Conservation (phyloP, 2,329 filamentous ascomycete genomes). For the Fusarium phyllophilum region DNA sequence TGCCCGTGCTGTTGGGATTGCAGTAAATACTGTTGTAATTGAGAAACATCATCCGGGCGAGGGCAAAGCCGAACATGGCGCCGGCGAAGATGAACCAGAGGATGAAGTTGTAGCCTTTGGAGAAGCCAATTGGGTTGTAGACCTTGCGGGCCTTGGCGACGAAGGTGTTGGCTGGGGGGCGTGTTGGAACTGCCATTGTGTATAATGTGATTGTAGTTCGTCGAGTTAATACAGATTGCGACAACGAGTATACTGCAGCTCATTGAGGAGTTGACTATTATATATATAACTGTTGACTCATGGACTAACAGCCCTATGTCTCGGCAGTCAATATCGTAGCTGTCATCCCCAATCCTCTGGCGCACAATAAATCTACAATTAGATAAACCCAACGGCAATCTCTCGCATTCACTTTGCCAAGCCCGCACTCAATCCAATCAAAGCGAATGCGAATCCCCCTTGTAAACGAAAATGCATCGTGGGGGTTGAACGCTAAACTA, state of each 20-base stretch:
- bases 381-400: not conserved
- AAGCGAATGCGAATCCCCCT: constrained; percentile 3
- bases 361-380: not conserved
- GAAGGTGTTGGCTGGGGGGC: constrained; percentile 6
- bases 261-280: too few species aligned
- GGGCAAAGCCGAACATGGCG: constrained; percentile 39
- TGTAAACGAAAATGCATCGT: not conserved
- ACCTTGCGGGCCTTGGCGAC: constrained; percentile 35
- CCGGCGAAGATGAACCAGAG: constrained; percentile 62
- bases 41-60: constrained; percentile 38
- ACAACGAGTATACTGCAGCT: not conserved
- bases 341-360: not conserved
- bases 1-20: not conserved
- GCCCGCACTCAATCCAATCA: not conserved
- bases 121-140: constrained; percentile 66
- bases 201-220: too few species aligned
- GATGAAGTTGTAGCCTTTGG: constrained; percentile 51
- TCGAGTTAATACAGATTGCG: not conserved
- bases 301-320: not conserved
- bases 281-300: not conserved
- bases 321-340: not conserved
- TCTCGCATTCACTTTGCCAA: not conserved
- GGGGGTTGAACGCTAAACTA: not conserved
- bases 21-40: constrained; percentile 16
- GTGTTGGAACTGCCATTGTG: constrained; percentile 5